Percentiles rank a stretch among this genome's conserved stretches.
phyloP scores from a whole-genome alignment of 306 rosid genomes.

The Psophocarpus tetragonolobus region DNA sequence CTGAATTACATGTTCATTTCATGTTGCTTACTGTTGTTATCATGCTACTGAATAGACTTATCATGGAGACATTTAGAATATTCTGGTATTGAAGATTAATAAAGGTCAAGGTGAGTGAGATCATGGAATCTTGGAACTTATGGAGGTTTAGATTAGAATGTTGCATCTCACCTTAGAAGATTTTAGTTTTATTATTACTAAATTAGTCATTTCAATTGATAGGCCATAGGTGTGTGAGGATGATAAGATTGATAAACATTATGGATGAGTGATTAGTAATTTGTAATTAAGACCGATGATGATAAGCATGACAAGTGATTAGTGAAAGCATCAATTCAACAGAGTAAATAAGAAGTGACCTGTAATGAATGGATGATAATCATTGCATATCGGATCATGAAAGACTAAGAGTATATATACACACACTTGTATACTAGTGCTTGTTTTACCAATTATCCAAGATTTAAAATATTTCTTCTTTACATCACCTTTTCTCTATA shows the following conservation, averaged over 20 bases:
- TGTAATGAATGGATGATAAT: neutral
- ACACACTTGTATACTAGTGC: neutral
- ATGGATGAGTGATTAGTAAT: neutral
- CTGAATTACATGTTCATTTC: neutral
- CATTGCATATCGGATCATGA: neutral
- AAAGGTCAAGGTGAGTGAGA: neutral
- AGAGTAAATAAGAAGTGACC: neutral
- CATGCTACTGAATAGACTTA: neutral
- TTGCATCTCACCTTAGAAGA: neutral
- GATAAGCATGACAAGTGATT: neutral
- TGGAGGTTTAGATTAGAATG: slow-evolving; percentile 1
- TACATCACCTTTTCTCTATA: neutral
- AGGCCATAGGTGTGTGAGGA: neutral
- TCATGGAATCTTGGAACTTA: neutral
- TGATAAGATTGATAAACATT: slow-evolving; percentile 6
- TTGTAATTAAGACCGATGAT: neutral
- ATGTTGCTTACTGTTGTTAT: neutral
- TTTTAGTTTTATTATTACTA: neutral
- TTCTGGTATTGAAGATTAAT: neutral
- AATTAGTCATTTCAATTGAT: neutral
- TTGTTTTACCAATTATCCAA: neutral
- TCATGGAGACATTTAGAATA: neutral
- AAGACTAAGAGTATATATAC: neutral
- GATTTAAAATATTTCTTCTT: neutral
- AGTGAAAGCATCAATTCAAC: neutral